Base-by-base conservation (phyloP, 2,329 filamentous ascomycete genomes). In the Rhytidhysteron rufulum region DNA sequence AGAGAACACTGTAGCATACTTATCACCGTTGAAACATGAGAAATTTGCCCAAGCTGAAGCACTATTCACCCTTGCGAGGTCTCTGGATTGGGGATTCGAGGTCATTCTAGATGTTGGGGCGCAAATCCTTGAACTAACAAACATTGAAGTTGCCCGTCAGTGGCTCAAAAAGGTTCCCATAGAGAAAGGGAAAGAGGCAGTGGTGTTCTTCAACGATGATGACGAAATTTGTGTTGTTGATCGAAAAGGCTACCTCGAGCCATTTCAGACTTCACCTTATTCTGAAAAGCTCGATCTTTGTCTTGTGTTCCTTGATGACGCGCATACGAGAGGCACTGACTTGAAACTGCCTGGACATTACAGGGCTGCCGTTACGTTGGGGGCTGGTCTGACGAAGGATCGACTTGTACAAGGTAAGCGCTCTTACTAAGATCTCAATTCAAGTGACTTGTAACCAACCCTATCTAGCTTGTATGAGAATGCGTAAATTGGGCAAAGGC, bases 61-160 rank as follows among this genome's bases (percentile, higher is more conserved):
- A 1, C 52, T 85, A 0, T 51, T 88, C 0, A 24, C 59, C 0
- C 55, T 70, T 4, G 65, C 84, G 0, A 55, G 65, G 0, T 32
- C 32, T 0, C 58, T 77, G 32, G 31, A 66, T 0, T 62, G 66
- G 0, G 54, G 62, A 0, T 66, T 77, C 0, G 70, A 73, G 0
- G 82, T 88, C 0, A 74, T 89, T 1, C 67, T 89, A 0, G 84
- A 89, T 47, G 83, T 85, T 0, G 85, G 85, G 0, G 84, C 85
- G 0, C 79, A 83, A 36, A 76, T 89, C 4, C 57, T 89, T 0
- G 83, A 88, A 21, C 60, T 82, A 0, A 69, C 65, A 18, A 63
- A 63, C 30, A 7, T 29, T 4, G 41, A 67, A 0, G 60, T 83
- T 0, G 78, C 70, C 0, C 53, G 62, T 7, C 57, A 59, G 2